Base-by-base conservation (phyloP, 352 stramenopile genomes). In the Phytophthora podocarpi region DNA sequence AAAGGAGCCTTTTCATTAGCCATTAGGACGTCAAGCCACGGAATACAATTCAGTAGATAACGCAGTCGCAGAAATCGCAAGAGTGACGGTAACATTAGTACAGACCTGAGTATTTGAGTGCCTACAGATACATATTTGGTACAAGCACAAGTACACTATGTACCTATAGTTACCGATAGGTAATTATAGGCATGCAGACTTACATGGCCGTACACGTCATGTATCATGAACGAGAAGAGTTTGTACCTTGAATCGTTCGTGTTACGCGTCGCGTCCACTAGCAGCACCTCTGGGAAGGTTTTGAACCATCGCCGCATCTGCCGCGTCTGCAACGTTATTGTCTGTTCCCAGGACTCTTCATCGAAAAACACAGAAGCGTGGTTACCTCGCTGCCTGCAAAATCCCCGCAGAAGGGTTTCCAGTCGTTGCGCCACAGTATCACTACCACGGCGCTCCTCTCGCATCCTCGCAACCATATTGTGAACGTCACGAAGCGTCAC, bases 141-240 rank as follows among this genome's bases (percentile, higher is more conserved):
- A n/a, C n/a, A n/a, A n/a, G n/a, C n/a, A n/a, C n/a, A n/a, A n/a
- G n/a, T n/a, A n/a, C n/a, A n/a, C n/a, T n/a, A n/a, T n/a, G n/a
- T n/a, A n/a, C n/a, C n/a, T n/a, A n/a, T n/a, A n/a, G n/a, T n/a
- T n/a, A n/a, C n/a, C n/a, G n/a, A n/a, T n/a, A n/a, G n/a, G n/a
- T n/a, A n/a, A n/a, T n/a, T n/a, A n/a, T n/a, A n/a, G n/a, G n/a
- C n/a, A n/a, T n/a, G n/a, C n/a, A n/a, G n/a, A 42, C 34, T 40
- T 47, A 57, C 32, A 55, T 55, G 47, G 1, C 21, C 47, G 15
- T 35, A 32, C 3, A 55, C 21, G 12, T 45, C 47, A 12, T 55
- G 11, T 35, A 55, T 8, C 47, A 55, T 46, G 47, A 55, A 55
- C 23, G 47, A 55, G 16, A 59, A 59, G 18, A 59, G 21, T 21